Evolutionary conservation across 192 early-diverging fungal genomes (phyloP), one percentile per base, ranked within the genome.

Genomic region (Rhizophagus prolifer): DNA sequence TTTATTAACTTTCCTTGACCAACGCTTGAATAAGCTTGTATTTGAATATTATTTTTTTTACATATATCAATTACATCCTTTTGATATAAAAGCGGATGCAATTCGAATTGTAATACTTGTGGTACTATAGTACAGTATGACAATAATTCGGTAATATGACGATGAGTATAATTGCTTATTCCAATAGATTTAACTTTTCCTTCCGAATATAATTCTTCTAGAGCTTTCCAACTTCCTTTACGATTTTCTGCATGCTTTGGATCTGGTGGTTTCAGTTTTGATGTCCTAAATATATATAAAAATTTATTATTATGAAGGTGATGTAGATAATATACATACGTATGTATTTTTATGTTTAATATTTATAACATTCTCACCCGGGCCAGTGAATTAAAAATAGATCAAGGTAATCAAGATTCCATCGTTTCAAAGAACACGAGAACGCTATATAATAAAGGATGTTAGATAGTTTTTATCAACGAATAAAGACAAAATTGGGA

Each of bases 361-460:
- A 34, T 31, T 31, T 31, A 41, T 25, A 60, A 25, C 28, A 0
- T 12, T 13, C 61, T 83, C 83, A 89, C 79, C 92, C 90, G 26
- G 92, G 92, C 92, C 92, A 94, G 70, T 94, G 92, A 41, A 94
- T 92, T 10, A 94, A 81, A 44, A 91, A 94, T 0, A 94, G 82
- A 75, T 94, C 92, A 50, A 94, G 82, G 44, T 94, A 92, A 34
- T 91, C 88, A 8, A 91, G 78, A 41, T 85, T 80, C 46, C 92
- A 85, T n/a, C 86, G 78, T 26, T 80, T n/a, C 7, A 92, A 76
- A 19, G 90, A 92, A 12, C 80, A 78, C 3, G 72, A 76, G 14
- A 92, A 86, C 10, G 91, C 92, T 86, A 71, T 14, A 31, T 62
- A 25, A 30, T 41, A 61, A 28, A 44, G 34, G 58, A 31, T 16